Evolutionary conservation across 306 rosid genomes (phyloP), one percentile per base, ranked within the genome.

Genomic region (Cucurbita maxima): DNA sequence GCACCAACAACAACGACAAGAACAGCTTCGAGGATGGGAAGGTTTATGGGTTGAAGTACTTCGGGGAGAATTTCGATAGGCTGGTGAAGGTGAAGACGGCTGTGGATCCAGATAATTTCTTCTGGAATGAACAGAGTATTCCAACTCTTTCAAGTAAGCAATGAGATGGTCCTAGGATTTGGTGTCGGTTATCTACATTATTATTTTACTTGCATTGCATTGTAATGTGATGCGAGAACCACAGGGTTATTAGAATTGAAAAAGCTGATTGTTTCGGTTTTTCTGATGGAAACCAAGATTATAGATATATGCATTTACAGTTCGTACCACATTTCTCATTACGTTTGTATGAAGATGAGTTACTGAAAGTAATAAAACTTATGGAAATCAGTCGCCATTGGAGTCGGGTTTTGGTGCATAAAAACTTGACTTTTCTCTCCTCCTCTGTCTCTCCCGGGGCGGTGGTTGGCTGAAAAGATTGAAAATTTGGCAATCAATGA

Each of bases 111-210:
- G 72, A 80, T 1, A 90, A 90, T 80, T 90, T 84, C 80, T 87
- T 90, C 77, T 76, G 88, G 87, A 85, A 89, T 73, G 90, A 90
- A 73, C 96, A 90, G 75, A 90, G 96, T 74, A 84, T 90, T 44
- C 92, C 92, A 5, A 7, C 53, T 36, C 70, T 58, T 51, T 79
- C 89, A 73, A 79, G 72, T 64, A 64, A 64, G 71, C 4, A 30
- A 18, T 64, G 54, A 50, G 30, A 15, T 61, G 48, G 20, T 14
- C 7, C 6, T 14, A 7, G 8, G 25, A 53, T n/a, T 56, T 8
- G 14, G 4, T 55, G 14, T 8, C 7, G 5, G 13, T 55, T 19
- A 52, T 20, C 60, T 55, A 55, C 43, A 60, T 6, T 60, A 3
- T 36, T 15, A 3, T 34, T 37, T 36, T 7, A 34, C 18, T 63